phyloP scores from a whole-genome alignment of 148 eudicot genomes.

The Euryodendron excelsum region DNA sequence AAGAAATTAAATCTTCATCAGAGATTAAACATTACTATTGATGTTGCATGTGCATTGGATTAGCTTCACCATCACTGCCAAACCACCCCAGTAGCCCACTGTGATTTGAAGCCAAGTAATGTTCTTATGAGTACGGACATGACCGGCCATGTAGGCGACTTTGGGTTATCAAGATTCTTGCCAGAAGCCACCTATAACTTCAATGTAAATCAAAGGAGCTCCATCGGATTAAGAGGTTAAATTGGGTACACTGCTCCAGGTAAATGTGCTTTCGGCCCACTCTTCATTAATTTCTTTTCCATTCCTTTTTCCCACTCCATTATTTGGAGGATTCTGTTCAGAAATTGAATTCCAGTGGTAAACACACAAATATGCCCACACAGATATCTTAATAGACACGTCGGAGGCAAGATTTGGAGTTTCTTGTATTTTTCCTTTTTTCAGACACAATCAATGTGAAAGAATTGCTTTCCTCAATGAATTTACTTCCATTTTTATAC shows the following conservation, averaged over 20 bases:
- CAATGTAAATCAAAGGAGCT: background rate
- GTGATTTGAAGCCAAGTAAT: background rate
- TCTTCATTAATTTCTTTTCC: too few species aligned
- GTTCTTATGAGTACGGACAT: background rate
- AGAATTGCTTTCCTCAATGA: too few species aligned
- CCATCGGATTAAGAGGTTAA: background rate
- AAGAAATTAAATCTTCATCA: background rate
- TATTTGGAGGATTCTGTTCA: too few species aligned
- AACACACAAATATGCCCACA: too few species aligned
- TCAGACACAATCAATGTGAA: too few species aligned
- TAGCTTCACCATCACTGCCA: background rate
- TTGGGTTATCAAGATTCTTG: background rate
- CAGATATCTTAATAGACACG: too few species aligned
- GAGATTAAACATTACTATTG: background rate
- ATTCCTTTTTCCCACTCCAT: background rate
- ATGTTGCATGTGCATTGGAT: background rate
- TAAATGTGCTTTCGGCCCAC: background rate
- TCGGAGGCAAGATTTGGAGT: too few species aligned
- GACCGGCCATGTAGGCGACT: background rate
- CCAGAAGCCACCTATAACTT: background rate
- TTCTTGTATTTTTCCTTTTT: too few species aligned
- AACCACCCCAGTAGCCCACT: background rate
- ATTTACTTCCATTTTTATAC: too few species aligned
- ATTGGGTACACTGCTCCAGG: background rate
- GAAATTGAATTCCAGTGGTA: background rate